Evolutionary conservation across 345 rosid genomes (phyloP), one percentile per base, ranked within the genome.

Genomic region (Euphorbia peplus): DNA sequence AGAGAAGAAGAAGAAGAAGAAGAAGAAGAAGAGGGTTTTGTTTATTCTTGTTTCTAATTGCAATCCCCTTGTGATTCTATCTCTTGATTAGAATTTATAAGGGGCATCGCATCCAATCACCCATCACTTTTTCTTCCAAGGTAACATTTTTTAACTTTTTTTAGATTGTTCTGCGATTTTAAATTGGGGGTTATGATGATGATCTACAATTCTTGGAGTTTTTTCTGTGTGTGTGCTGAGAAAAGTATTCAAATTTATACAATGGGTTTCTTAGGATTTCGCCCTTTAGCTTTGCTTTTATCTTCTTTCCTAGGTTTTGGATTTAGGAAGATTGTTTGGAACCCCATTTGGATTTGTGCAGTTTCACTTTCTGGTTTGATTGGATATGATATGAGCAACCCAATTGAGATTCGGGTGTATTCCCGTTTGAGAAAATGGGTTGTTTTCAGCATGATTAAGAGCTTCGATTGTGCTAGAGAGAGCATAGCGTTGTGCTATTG

Each of bases 201-300:
- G n/a, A n/a, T 10, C 10, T 42, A 42, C 4, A 42, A 42, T 42
- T 42, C 47, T 44, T 11, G 15, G 50, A 6, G 50, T 44, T 44
- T 44, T 42, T 42, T 53, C 19, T 44, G 12, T 68, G 3, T 32
- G 54, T 66, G 19, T 26, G 55, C 35, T 64, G 67, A 16, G 55
- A 26, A 14, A 41, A n/a, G n/a, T n/a, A n/a, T n/a, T n/a, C n/a
- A n/a, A n/a, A 32, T 32, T 6, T 32, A 32, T 32, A 32, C 37
- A 32, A 32, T 32, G 8, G 3, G 22, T 53, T 30, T 9, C 10
- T 11, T 29, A 18, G 11, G 11, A 8, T 18, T 14, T 2, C 0
- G 12, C 64, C 12, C 3, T 60, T 60, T 32, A 6, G 21, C 18
- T 18, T 32, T 50, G 21, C 21, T 50, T 19, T 50, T 19, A 5